A percentile compares a stretch with the other conserved stretches of the same genome.
Evolutionary conservation across 108 stramenopile species (phyloP).

Genomic region (Nitzschia putrida): DNA sequence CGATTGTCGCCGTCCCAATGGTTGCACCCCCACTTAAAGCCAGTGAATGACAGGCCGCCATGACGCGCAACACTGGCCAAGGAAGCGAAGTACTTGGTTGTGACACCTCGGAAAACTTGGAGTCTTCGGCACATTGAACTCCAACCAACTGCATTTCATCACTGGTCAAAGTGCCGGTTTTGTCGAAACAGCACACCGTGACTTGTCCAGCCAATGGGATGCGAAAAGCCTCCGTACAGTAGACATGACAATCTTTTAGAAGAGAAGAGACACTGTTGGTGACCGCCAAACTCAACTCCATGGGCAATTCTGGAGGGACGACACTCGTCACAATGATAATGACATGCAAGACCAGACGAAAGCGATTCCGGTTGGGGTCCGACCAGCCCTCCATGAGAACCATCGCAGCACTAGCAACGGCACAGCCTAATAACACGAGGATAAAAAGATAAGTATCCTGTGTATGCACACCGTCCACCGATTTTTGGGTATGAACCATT

Average conservation of each 20-base stretch:
- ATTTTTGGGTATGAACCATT: slow-evolving; percentile 80
- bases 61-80: slow-evolving; percentile 61
- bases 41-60: slow-evolving; percentile 92
- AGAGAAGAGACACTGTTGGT: slow-evolving; percentile 89
- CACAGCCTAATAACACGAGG: slow-evolving; percentile 80
- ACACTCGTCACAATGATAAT: slow-evolving; percentile 96
- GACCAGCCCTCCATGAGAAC: slow-evolving; percentile 84
- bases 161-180: slow-evolving; percentile 95
- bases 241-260: slow-evolving; percentile 69
- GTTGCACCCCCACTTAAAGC: slow-evolving; percentile 48
- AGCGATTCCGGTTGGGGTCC: slow-evolving; percentile 82
- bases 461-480: slow-evolving; percentile 73
- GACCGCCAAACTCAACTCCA: slow-evolving; percentile 95
- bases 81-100: slow-evolving; percentile 33
- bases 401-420: slow-evolving; percentile 74
- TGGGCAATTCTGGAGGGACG: slow-evolving; percentile 87
- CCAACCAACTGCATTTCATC: slow-evolving; percentile 90
- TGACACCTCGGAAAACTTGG: slow-evolving; percentile 17
- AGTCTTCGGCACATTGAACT: slow-evolving; percentile 45
- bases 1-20: slow-evolving; percentile 32
- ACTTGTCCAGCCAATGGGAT: slow-evolving; percentile 93
- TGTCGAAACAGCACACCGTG: slow-evolving; percentile 95
- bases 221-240: slow-evolving; percentile 96
- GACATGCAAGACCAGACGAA: slow-evolving; percentile 92
- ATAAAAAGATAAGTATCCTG: slow-evolving; percentile 92